A percentile compares a stretch with the other conserved stretches of the same genome.
Evolutionary conservation across 805 yeast species (phyloP).

Genomic region (Candida koratica): DNA sequence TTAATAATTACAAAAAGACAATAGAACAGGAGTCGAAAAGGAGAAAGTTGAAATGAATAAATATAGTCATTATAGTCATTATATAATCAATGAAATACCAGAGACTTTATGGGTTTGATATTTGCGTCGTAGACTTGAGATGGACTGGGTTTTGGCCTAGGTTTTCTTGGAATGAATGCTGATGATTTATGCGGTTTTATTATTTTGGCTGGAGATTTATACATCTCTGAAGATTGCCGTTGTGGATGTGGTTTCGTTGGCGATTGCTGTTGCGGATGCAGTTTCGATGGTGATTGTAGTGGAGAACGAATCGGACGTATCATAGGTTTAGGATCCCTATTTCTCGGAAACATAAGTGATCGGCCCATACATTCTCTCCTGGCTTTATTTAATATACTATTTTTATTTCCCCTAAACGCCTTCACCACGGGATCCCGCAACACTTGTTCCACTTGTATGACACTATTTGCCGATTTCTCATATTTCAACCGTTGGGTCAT

Average conservation of each 20-base stretch:
- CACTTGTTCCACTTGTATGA: conserved; percentile 27
- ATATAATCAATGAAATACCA: conserved; percentile 8
- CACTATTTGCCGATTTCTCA: conserved; percentile 41
- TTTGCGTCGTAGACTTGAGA: neutral
- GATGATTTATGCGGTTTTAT: conserved; percentile 3
- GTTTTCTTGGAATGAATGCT: conserved; percentile 5
- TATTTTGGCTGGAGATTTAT: neutral
- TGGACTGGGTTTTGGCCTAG: neutral
- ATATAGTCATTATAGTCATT: neutral
- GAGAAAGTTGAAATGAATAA: neutral
- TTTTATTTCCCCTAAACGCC: conserved; percentile 13
- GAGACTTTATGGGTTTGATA: conserved; percentile 7
- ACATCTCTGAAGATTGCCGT: too few relatives aligned
- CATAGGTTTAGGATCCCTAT: conserved; percentile 5
- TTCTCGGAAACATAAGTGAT: conserved; percentile 26
- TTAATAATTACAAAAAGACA: conserved; percentile 12
- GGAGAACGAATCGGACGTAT: conserved; percentile 6
- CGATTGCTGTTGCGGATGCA: too few relatives aligned
- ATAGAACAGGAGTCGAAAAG: neutral
- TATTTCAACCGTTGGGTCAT: conserved; percentile 37
- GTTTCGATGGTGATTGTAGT: too few relatives aligned
- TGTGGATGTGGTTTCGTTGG: too few relatives aligned
- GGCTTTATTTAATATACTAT: conserved; percentile 31
- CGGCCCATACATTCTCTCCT: conserved; percentile 33
- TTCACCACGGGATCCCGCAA: conserved; percentile 29